A percentile compares a stretch with the other conserved stretches of the same genome.
Conservation (phyloP, 2,329 filamentous ascomycete genomes). For the Calonectria pauciramosa region DNA sequence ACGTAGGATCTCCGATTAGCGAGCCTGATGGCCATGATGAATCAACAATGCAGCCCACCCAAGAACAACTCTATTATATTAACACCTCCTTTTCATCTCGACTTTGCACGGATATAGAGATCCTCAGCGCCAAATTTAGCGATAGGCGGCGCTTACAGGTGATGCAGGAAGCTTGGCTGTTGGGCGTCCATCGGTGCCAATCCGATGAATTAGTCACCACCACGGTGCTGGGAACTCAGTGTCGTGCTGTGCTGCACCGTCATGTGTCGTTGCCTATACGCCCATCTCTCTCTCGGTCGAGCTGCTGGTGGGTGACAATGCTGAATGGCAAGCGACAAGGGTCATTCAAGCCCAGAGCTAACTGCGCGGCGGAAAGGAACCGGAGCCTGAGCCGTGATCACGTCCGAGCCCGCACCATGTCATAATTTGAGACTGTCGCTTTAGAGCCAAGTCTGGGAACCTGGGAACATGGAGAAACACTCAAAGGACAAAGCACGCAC, state of each 20-base stretch:
- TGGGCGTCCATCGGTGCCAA: not conserved
- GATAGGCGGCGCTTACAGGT: not conserved
- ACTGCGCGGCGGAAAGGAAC: not conserved
- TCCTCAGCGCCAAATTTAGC: not conserved
- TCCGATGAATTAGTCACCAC: not conserved
- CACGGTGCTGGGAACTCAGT: not conserved
- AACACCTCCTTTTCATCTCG: not conserved
- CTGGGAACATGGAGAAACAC: not conserved
- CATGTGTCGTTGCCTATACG: not conserved
- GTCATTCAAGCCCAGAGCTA: not conserved
- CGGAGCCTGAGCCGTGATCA: not conserved
- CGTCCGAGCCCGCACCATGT: slow-evolving; percentile 12
- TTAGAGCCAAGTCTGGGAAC: not conserved
- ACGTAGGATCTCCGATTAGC: slow-evolving; percentile 16
- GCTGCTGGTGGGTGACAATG: slow-evolving; percentile 20
- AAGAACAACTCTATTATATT: not conserved
- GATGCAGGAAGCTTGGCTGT: not conserved
- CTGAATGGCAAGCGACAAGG: slow-evolving; percentile 15
- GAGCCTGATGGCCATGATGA: not conserved
- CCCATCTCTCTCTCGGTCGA: not conserved
- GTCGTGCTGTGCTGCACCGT: not conserved
- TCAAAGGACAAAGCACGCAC: not conserved
- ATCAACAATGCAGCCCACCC: not conserved
- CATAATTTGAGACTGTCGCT: slow-evolving; percentile 2
- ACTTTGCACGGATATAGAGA: not conserved